These are phyloP conservation scores for Acacia confusa DNA, from an alignment of 306 rosid species.

Conservation along the genomic window DNA sequence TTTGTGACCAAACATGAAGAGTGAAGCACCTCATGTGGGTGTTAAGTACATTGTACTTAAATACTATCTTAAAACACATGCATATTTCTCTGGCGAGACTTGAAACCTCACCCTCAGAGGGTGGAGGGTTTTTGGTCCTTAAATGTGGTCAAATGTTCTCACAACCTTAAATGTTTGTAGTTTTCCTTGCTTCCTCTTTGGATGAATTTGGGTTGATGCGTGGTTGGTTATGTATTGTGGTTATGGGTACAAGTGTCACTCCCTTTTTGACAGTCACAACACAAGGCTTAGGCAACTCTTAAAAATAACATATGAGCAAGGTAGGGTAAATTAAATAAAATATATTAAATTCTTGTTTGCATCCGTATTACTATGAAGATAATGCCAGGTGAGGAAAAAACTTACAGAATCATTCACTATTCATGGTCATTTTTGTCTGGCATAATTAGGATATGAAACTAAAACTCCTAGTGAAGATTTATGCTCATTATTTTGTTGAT, in stretches of 20 bases:
- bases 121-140: constrained; percentile 3
- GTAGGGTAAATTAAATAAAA: too few relatives aligned
- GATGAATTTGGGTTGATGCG: constrained; percentile 3
- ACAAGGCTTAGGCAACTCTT: neutral
- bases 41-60: neutral
- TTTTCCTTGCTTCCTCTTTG: constrained; percentile 14
- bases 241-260: neutral
- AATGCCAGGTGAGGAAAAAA: constrained; percentile 13
- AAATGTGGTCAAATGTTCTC: neutral
- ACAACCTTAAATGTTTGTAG: neutral
- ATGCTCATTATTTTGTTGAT: constrained; percentile 18
- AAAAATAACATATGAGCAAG: neutral
- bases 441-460: constrained; percentile 12
- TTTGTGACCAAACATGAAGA: neutral
- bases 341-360: neutral
- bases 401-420: constrained; percentile 10
- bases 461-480: constrained; percentile 1
- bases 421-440: constrained; percentile 17
- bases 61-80: neutral
- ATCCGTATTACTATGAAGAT: neutral
- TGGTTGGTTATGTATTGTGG: neutral
- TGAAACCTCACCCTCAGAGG: neutral
- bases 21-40: neutral
- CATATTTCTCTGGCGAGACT: neutral
- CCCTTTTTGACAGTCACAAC: neutral